Base-by-base conservation (phyloP, 805 yeast species). In the Barnettozyma pratensis region DNA sequence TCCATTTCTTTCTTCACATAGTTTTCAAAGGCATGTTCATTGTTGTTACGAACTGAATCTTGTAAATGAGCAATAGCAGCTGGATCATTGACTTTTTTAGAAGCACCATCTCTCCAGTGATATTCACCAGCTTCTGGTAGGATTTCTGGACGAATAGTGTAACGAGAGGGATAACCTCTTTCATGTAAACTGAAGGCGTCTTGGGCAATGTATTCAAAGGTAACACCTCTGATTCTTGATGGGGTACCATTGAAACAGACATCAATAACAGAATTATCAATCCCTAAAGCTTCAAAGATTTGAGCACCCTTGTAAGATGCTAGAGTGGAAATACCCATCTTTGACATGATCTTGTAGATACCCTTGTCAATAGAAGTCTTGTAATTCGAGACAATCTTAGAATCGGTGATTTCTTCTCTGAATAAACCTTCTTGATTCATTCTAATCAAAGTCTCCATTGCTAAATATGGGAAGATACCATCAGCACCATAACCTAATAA, bases 261-360 rank as follows among this genome's bases (percentile, higher is more conserved):
- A 74, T 92, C 97, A 56, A 92, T 87, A 44, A 92, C 97, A 8
- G 96, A 83, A 71, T 91, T 89, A 67, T 94, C 97, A 53, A 92
- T 83, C 69, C 99, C 99, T 53, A 92, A 74, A 44, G 96, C 96
- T 71, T 92, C 99, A 66, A 94, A 92, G 63, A 92, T 94, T 74
- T 92, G 99, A 30, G 99, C 99, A 69, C 98, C 98, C 72, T 92
- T 92, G 72, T 92, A 92, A n/a, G 97, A 88, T 10, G 97, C 97
- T 66, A 92, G 75, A 31, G 99, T 94, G 32, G 98, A 91, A 60
- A 92, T 94, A 76, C 99, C 99, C 98, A 92, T 94, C 76, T 94
- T 92, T 36, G 97, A 89, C 99, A 92, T 92, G 51, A 94, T 97
- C 74, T 94, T 92, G 60, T 89, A 74, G 59, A 92, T 85, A 70